A percentile compares a stretch with the other conserved stretches of the same genome.
phyloP scores from a whole-genome alignment of 1,139 yeast species.

The Magnusiomyces fungicola region DNA sequence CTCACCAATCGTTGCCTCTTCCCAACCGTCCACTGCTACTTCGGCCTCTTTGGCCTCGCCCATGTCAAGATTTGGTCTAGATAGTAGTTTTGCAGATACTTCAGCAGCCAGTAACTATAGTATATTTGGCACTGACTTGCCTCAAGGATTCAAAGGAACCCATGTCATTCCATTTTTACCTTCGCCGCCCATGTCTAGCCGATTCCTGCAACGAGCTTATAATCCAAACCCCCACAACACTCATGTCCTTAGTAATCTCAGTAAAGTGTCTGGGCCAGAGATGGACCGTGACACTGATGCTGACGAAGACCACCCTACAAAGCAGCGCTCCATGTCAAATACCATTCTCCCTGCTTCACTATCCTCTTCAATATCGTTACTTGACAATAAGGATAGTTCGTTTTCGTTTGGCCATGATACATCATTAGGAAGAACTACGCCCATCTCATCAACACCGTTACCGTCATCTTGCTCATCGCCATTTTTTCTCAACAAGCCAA shows the following conservation, averaged over 20 bases:
- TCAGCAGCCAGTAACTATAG: background rate
- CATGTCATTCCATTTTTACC: background rate
- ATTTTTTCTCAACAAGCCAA: background rate
- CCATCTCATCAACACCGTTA: background rate
- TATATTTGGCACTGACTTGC: background rate
- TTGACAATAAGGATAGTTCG: too few relatives aligned
- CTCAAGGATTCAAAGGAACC: too few relatives aligned
- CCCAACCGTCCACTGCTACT: background rate
- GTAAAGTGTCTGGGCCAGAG: background rate
- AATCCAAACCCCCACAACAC: background rate
- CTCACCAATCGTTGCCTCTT: too few relatives aligned
- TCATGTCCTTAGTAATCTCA: background rate
- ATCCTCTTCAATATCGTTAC: background rate
- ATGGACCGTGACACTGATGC: too few relatives aligned
- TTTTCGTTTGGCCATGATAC: too few relatives aligned
- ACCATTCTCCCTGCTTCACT: background rate
- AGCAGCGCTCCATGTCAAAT: too few relatives aligned
- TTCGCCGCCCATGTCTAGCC: background rate
- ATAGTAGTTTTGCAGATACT: background rate
- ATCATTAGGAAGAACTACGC: too few relatives aligned
- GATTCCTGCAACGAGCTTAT: too few relatives aligned
- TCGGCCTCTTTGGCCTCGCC: too few relatives aligned
- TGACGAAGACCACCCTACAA: background rate
- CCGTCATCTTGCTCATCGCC: background rate
- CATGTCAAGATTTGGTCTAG: background rate